phyloP scores from a whole-genome alignment of 768 basidiomycete genomes.

The Rhodosporidiobolus odoratus region DNA sequence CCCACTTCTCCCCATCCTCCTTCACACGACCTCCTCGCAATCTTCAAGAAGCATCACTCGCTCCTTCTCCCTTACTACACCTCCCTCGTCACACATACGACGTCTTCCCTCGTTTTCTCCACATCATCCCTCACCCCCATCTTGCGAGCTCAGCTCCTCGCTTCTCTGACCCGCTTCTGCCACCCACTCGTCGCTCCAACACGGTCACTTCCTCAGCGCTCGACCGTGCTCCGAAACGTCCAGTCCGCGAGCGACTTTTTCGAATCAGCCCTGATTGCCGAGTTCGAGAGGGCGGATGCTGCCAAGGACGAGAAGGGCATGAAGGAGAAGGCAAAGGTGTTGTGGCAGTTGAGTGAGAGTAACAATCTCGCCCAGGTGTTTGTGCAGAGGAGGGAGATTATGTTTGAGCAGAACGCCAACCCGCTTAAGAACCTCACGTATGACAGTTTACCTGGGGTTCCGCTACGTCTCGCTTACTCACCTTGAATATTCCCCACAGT shows the following conservation, averaged over 20 bases:
- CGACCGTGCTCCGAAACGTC: slow-evolving; percentile 54
- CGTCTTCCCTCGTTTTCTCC: slow-evolving; percentile 62
- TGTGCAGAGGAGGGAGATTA: slow-evolving; percentile 90
- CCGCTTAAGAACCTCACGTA: slow-evolving; percentile 64
- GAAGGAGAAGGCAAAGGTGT: slow-evolving; percentile 72
- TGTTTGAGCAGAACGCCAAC: slow-evolving; percentile 80
- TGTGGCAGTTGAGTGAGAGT: slow-evolving; percentile 69
- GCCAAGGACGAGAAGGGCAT: slow-evolving; percentile 67
- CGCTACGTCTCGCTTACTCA: slow-evolving; percentile 47
- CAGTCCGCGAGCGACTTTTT: slow-evolving; percentile 79
- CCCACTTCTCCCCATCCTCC: neutral
- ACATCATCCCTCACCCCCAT: slow-evolving; percentile 51
- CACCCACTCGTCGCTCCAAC: slow-evolving; percentile 61
- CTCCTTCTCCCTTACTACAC: slow-evolving; percentile 46
- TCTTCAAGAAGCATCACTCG: slow-evolving; percentile 46
- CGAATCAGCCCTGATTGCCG: slow-evolving; percentile 74
- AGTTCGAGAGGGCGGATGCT: slow-evolving; percentile 81
- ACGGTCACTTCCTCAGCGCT: slow-evolving; percentile 59
- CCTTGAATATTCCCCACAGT: slow-evolving; percentile 23
- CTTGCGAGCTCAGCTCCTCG: slow-evolving; percentile 56
- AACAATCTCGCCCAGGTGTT: slow-evolving; percentile 95
- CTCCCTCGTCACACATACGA: slow-evolving; percentile 56
- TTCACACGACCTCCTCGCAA: slow-evolving; percentile 9
- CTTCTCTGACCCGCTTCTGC: slow-evolving; percentile 71
- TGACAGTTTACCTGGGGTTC: slow-evolving; percentile 19